phyloP scores from a whole-genome alignment of 2,329 filamentous ascomycete species.

The Dothiorella sarmentorum region DNA sequence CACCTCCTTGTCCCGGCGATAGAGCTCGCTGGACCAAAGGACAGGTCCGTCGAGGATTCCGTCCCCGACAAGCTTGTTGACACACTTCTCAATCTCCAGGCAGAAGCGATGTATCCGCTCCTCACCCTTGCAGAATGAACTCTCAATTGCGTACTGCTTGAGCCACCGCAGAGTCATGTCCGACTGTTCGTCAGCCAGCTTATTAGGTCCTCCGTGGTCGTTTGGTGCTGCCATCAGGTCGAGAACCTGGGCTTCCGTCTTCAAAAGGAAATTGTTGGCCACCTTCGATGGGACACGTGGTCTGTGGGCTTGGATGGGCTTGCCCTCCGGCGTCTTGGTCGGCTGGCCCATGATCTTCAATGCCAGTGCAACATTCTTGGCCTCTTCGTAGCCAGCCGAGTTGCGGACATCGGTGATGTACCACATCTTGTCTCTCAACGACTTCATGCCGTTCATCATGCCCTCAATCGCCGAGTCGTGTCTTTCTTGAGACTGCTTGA shows the following conservation, averaged over 20 bases:
- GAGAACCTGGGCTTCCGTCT: conserved; percentile 79
- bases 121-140: conserved; percentile 83
- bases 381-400: conserved; percentile 83
- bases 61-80: conserved; percentile 80
- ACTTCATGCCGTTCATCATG: conserved; percentile 70
- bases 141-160: conserved; percentile 75
- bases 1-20: conserved; percentile 68
- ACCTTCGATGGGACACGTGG: conserved; percentile 45
- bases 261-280: conserved; percentile 63
- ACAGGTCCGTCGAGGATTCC: conserved; percentile 81
- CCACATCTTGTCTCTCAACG: conserved; percentile 96
- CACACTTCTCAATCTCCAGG: conserved; percentile 82
- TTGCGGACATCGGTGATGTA: conserved; percentile 92
- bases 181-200: conserved; percentile 92
- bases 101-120: conserved; percentile 93
- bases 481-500: conserved; percentile 77
- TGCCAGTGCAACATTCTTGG: conserved; percentile 78
- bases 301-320: conserved; percentile 37
- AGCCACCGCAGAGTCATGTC: conserved; percentile 83
- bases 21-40: conserved; percentile 88
- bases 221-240: conserved; percentile 79
- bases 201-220: conserved; percentile 87
- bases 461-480: conserved; percentile 70
- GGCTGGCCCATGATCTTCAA: conserved; percentile 81
- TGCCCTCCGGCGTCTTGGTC: conserved; percentile 40